Evolutionary conservation across 805 yeast species (phyloP), one percentile per base, ranked within the genome.

Genomic region (Starmerella bombicola): DNA sequence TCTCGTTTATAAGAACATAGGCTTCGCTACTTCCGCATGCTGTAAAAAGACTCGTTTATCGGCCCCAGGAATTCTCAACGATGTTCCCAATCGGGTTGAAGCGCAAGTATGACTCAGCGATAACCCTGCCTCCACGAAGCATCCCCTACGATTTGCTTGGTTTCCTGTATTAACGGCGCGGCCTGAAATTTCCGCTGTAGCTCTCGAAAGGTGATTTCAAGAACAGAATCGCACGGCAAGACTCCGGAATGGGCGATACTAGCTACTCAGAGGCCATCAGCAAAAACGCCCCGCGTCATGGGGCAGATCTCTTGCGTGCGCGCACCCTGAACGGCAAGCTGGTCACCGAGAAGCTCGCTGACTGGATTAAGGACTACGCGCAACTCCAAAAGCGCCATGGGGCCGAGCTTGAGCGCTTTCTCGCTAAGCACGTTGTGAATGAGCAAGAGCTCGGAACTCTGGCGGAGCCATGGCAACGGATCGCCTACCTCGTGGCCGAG

Each of bases 261-360:
- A 47, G 47, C 35, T 53, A 53, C 48, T 37, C 52, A 19, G 46
- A 41, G 17, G 56, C 57, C 26, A 39, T 53, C 30, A 18, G 40
- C 30, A 29, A 38, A 13, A 43, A 47, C 40, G 24, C 67, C 29
- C 82, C 84, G 12, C 62, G 64, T 21, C 76, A 71, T 50, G 76
- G 81, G 17, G 68, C 74, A 46, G 80, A 73, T 51, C 65, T 73
- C 24, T 64, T 79, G 22, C 63, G 74, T 37, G 67, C 76, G 38
- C 69, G 85, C 46, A 63, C 73, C 30, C 61, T 68, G 25, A 73
- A 70, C 49, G 73, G 76, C 34, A 69, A 70, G 51, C 53, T 66
- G 33, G 61, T 76, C 37, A 78, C 78, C 52, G 71, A 70, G 42
- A 76, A 73, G 37, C 66, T 81, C 47, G 74, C 80, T 29, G 67